Evolutionary conservation across 108 stramenopile species (phyloP).

Genomic region (Thalassiosira profunda): DNA sequence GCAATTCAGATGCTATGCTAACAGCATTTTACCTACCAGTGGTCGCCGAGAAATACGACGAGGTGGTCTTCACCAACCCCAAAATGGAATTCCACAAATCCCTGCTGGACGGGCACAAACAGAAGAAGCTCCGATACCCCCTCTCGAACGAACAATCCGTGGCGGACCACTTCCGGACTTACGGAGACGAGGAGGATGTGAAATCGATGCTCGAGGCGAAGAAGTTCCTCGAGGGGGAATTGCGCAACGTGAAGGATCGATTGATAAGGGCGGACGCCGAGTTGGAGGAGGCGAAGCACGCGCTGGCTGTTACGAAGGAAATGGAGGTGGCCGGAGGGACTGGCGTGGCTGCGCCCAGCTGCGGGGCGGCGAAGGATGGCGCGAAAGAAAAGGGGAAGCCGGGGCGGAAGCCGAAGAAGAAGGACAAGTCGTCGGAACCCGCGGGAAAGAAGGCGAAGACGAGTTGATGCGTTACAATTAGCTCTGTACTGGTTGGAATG

Average conservation of each 20-base stretch:
- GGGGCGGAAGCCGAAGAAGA: too few relatives aligned
- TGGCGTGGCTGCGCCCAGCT: too few relatives aligned
- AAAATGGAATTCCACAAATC: conserved; percentile 67
- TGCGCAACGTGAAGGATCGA: conserved; percentile 71
- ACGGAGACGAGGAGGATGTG: conserved; percentile 69
- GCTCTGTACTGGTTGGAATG: too few relatives aligned
- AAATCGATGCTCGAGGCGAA: conserved; percentile 65
- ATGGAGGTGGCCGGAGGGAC: too few relatives aligned
- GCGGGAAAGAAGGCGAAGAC: too few relatives aligned
- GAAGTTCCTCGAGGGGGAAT: conserved; percentile 70
- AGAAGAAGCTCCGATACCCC: conserved; percentile 24
- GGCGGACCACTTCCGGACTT: conserved; percentile 53
- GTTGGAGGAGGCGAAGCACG: conserved; percentile 55
- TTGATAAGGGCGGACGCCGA: conserved; percentile 53
- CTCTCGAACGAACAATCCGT: conserved; percentile 47
- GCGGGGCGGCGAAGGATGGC: too few relatives aligned
- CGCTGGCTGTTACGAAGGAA: conserved; percentile 29
- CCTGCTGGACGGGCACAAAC: conserved; percentile 29
- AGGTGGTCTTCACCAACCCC: conserved; percentile 96
- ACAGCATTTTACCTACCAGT: conserved; percentile 68
- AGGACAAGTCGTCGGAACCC: too few relatives aligned
- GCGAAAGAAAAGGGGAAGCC: too few relatives aligned
- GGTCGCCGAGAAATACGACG: conserved; percentile 94
- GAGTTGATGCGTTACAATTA: too few relatives aligned
- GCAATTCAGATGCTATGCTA: background rate